These are phyloP conservation scores for Jaminaea rosea DNA, from an alignment of 1,284 basidiomycete species.

Conservation along the genomic window DNA sequence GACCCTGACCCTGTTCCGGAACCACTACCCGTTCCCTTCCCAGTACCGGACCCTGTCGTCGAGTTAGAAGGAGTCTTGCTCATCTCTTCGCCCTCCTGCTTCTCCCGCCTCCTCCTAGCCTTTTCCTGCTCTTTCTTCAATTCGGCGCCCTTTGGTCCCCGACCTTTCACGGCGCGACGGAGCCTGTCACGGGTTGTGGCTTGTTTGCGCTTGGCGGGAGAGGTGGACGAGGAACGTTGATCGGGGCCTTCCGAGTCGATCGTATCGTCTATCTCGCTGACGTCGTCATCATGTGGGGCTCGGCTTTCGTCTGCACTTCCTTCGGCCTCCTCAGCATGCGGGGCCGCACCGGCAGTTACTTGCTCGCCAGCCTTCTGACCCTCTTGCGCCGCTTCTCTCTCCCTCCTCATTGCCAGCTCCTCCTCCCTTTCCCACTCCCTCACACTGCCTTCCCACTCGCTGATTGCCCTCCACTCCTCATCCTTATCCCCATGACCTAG, in stretches of 20 bases:
- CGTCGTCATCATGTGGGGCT: too few species aligned
- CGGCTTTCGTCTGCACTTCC: neutral
- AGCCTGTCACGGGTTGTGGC: neutral
- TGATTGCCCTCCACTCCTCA: neutral
- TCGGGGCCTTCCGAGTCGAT: too few species aligned
- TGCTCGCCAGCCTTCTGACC: too few species aligned
- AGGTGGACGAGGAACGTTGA: neutral
- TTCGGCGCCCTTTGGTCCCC: slow-evolving; percentile 1
- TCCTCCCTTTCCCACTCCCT: too few species aligned
- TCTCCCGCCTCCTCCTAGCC: neutral
- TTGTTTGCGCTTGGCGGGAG: neutral
- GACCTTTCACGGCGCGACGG: neutral
- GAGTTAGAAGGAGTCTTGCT: too few species aligned
- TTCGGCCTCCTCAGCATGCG: neutral
- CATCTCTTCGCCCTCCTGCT: neutral
- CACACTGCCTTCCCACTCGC: neutral
- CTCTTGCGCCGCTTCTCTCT: too few species aligned
- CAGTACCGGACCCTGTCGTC: too few species aligned
- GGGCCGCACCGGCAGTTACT: neutral
- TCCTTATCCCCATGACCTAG: neutral
- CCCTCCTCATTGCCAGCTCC: neutral
- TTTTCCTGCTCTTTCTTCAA: neutral
- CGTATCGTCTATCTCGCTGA: neutral
- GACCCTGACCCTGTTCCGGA: too few species aligned
- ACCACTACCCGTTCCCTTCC: too few species aligned